A percentile compares a stretch with the other conserved stretches of the same genome.
phyloP scores from a whole-genome alignment of 345 rosid species.

The Psidium friedrichsthalianum region DNA sequence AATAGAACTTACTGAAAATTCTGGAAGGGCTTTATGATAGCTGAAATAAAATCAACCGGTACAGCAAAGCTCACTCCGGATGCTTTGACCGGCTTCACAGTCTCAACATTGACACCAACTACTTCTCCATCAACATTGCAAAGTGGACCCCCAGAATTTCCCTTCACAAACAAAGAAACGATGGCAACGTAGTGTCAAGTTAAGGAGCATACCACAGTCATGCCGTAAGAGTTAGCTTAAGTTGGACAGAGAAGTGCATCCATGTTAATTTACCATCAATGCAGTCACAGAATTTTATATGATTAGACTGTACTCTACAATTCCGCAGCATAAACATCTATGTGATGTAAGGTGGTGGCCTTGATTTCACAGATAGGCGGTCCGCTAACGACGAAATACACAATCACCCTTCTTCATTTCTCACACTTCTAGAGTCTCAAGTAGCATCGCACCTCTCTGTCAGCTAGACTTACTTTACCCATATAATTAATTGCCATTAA shows the following conservation, averaged over 20 bases:
- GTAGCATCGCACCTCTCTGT: background rate
- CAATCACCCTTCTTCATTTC: background rate
- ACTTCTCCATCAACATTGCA: conserved; percentile 10
- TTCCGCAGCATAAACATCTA: background rate
- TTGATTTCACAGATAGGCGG: background rate
- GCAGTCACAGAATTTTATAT: background rate
- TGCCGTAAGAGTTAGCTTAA: background rate
- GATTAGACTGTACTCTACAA: background rate
- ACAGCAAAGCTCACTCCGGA: conserved; percentile 74
- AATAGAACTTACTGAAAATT: background rate
- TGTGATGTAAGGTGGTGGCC: background rate
- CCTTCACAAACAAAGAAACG: background rate
- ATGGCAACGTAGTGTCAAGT: background rate
- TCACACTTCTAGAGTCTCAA: background rate
- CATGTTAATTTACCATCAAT: background rate
- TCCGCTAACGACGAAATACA: background rate
- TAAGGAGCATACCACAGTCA: background rate
- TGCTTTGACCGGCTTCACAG: conserved; percentile 48
- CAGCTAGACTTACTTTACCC: background rate
- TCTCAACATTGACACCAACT: conserved; percentile 61
- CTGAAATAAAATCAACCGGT: conserved; percentile 37
- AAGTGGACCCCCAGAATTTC: conserved; percentile 4
- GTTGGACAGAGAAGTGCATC: background rate
- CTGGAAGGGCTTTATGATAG: background rate
- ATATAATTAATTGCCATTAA: background rate